These are phyloP conservation scores for Mollisia scopiformis DNA, from an alignment of 2,329 filamentous ascomycete genomes.

Conservation along the genomic window DNA sequence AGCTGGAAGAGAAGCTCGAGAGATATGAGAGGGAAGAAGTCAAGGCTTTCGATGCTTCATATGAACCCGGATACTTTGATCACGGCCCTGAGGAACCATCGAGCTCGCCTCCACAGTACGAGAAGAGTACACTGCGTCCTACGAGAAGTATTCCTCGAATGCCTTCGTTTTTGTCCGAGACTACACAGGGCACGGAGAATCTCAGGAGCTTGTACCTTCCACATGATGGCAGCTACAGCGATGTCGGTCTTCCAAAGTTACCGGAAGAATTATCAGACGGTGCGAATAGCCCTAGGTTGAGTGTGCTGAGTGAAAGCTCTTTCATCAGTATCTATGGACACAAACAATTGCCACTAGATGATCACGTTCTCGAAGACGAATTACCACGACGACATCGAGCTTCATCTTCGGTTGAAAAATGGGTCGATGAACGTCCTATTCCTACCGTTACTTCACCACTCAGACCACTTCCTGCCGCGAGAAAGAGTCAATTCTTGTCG, in stretches of 20 bases:
- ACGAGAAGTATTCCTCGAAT: slow-evolving; percentile 51
- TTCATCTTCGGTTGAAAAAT: slow-evolving; percentile 34
- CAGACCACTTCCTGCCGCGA: slow-evolving; percentile 10
- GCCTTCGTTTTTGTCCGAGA: slow-evolving; percentile 67
- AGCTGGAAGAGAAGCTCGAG: slow-evolving; percentile 62
- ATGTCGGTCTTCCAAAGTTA: slow-evolving; percentile 52
- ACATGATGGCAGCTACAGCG: slow-evolving; percentile 43
- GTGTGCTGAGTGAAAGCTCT: slow-evolving; percentile 68
- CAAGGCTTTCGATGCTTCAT: slow-evolving; percentile 48
- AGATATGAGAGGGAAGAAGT: slow-evolving; percentile 55
- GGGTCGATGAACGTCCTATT: slow-evolving; percentile 34
- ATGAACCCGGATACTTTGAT: slow-evolving; percentile 27
- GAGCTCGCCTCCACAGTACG: slow-evolving; percentile 31
- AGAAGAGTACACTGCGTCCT: slow-evolving; percentile 4
- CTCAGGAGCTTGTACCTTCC: slow-evolving; percentile 59
- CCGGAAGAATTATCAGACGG: slow-evolving; percentile 43
- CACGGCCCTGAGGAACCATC: slow-evolving; percentile 21
- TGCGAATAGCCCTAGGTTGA: slow-evolving; percentile 61
- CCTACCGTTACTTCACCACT: slow-evolving; percentile 17
- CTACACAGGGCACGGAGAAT: slow-evolving; percentile 61
- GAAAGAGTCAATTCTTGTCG: slow-evolving; percentile 44
- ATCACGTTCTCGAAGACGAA: slow-evolving; percentile 17
- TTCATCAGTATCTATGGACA: slow-evolving; percentile 67
- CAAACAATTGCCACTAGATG: slow-evolving; percentile 33
- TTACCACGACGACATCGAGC: slow-evolving; percentile 24